phyloP scores from a whole-genome alignment of 2,329 filamentous ascomycete genomes.

The Fusarium acutatum region DNA sequence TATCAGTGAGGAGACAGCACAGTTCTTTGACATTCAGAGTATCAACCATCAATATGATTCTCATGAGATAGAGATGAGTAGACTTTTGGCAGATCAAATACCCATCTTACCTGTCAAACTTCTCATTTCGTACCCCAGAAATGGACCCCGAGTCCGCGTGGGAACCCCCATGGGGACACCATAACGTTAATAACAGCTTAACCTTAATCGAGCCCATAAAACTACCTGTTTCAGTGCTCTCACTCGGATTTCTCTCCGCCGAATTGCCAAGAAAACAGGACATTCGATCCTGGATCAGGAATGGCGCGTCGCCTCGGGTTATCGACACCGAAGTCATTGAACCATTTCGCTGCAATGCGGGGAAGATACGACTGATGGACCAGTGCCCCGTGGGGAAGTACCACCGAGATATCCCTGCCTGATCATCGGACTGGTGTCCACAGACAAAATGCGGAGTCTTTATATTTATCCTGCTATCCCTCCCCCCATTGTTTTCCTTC shows the following conservation, averaged over 20 bases:
- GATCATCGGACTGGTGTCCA: not conserved
- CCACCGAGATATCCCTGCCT: constrained; percentile 20
- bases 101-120: not conserved
- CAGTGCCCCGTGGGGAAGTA: constrained; percentile 28
- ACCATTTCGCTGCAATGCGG: constrained; percentile 8
- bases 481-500: not conserved
- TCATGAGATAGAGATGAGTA: not conserved
- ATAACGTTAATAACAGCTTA: constrained; percentile 2
- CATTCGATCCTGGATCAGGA: not conserved
- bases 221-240: not conserved
- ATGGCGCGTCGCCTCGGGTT: not conserved
- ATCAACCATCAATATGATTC: fast-evolving
- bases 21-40: fast-evolving
- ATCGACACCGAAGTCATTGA: constrained; percentile 3
- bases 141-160: constrained; percentile 1
- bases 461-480: constrained; percentile 8
- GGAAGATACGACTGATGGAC: constrained; percentile 18
- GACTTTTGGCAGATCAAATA: not conserved
- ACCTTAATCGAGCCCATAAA: constrained; percentile 7
- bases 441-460: constrained; percentile 6
- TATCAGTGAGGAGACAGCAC: not conserved
- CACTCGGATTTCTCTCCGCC: not conserved
- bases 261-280: not conserved
- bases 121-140: constrained; percentile 10
- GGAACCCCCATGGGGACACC: constrained; percentile 6